Evolutionary conservation across 225 moss, liverwort and hornwort species (phyloP).

Genomic region (Sphagnum tenellum): DNA sequence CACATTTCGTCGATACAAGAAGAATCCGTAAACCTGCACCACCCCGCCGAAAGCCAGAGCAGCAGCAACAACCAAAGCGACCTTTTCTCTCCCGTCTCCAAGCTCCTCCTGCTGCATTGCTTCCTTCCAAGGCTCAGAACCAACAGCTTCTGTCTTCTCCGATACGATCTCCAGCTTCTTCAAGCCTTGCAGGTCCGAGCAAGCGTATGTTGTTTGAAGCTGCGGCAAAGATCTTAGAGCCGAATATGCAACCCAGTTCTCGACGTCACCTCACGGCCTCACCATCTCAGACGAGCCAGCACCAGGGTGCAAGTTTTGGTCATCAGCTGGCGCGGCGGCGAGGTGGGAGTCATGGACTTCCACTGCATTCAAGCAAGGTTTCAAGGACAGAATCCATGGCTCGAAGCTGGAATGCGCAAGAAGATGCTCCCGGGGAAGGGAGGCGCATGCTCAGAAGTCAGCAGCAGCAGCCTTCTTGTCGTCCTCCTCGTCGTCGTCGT

Average conservation of each 20-base stretch:
- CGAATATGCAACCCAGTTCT: slow-evolving; percentile 34
- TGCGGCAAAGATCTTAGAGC: slow-evolving; percentile 64
- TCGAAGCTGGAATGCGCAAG: slow-evolving; percentile 22
- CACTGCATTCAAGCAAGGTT: slow-evolving; percentile 10
- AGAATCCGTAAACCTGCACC: too few relatives aligned
- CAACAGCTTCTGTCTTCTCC: slow-evolving; percentile 13
- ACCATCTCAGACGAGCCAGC: slow-evolving; percentile 14
- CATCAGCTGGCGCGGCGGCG: too few relatives aligned
- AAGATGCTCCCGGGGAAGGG: slow-evolving; percentile 15
- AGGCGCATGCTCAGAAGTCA: slow-evolving; percentile 12
- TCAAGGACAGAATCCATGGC: slow-evolving; percentile 25
- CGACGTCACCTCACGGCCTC: slow-evolving; percentile 13
- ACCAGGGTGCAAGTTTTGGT: slow-evolving; percentile 7
- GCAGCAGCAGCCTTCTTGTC: slow-evolving; percentile 8
- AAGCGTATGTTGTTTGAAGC: slow-evolving; percentile 53
- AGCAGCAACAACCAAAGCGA: slow-evolving; percentile 11
- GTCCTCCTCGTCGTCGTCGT: slow-evolving; percentile 5
- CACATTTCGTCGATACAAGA: too few relatives aligned
- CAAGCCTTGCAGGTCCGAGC: slow-evolving; percentile 37
- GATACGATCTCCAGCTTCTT: slow-evolving; percentile 3
- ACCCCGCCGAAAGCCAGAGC: slow-evolving; percentile 2
- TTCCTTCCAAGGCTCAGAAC: slow-evolving; percentile 49
- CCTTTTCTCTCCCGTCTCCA: neutral
- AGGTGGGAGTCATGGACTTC: too few relatives aligned
- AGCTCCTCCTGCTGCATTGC: slow-evolving; percentile 23